phyloP scores from a whole-genome alignment of 2,329 filamentous ascomycete species.

The Ophiocordyceps camponoti-saundersi region DNA sequence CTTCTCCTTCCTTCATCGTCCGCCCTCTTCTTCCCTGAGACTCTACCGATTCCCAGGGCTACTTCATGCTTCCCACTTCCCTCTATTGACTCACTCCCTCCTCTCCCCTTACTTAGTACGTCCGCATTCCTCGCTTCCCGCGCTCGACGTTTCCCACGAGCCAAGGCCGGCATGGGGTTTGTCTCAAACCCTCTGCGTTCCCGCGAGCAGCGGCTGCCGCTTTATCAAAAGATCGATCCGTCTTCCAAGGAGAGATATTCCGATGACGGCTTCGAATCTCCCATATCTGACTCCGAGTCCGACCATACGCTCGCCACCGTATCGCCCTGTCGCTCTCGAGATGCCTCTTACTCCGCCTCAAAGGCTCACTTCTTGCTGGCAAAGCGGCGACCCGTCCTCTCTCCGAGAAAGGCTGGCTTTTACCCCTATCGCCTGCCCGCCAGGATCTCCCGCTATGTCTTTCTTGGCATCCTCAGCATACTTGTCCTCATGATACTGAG shows the following conservation, averaged over 20 bases:
- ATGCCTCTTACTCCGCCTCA: conserved; percentile 26
- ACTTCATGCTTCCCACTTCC: background rate
- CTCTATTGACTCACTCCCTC: background rate
- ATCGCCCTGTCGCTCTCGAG: conserved; percentile 36
- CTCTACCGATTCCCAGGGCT: background rate
- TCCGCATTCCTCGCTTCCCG: conserved; percentile 1
- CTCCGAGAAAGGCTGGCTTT: conserved; percentile 8
- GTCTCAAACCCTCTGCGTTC: conserved; percentile 29
- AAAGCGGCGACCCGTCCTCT: conserved; percentile 7
- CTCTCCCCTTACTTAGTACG: background rate
- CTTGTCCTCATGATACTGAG: conserved; percentile 63
- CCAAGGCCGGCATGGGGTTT: conserved; percentile 26
- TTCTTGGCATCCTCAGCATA: conserved; percentile 49
- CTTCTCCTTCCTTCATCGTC: background rate
- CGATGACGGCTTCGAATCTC: conserved; percentile 30
- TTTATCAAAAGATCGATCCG: conserved; percentile 28
- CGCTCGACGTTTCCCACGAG: background rate
- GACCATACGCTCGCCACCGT: conserved; percentile 24
- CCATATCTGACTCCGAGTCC: conserved; percentile 28
- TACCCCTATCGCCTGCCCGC: conserved; percentile 48
- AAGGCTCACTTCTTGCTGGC: conserved; percentile 25
- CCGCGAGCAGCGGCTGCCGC: conserved; percentile 29
- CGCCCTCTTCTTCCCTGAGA: background rate
- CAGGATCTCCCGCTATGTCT: conserved; percentile 62
- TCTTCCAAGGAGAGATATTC: conserved; percentile 33